Percentiles rank a stretch among this genome's conserved stretches.
Evolutionary conservation across 768 basidiomycete species (phyloP).

Genomic region (Asterophora parasitica): DNA sequence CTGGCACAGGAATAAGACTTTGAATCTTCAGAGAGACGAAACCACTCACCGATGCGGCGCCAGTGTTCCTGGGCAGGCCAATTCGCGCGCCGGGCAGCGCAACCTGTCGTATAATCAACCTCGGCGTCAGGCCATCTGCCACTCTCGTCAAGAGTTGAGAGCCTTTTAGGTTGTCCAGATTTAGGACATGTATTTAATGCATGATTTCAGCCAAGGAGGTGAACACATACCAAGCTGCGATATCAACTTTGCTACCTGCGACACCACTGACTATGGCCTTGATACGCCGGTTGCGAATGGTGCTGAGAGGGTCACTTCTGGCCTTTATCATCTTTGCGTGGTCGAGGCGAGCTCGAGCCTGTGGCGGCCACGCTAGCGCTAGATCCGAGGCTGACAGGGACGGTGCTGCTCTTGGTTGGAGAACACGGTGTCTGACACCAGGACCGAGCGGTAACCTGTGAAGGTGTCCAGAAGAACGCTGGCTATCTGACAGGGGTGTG

Average conservation of each 20-base stretch:
- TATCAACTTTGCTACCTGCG: conserved; percentile 6
- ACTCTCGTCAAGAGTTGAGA: conserved; percentile 17
- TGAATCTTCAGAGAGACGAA: background rate
- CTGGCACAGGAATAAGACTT: conserved; percentile 20
- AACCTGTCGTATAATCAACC: conserved; percentile 50
- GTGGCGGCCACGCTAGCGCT: background rate
- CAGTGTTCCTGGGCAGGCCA: conserved; percentile 57
- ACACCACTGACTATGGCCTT: conserved; percentile 12
- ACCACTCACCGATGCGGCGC: conserved; percentile 35
- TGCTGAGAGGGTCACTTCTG: conserved; percentile 14
- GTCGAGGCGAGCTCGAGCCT: background rate
- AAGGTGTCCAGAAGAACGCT: background rate
- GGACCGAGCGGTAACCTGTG: background rate
- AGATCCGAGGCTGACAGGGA: background rate
- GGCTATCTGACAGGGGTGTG: conserved; percentile 7
- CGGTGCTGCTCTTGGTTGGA: background rate
- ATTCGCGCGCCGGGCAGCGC: conserved; percentile 45
- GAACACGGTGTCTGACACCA: background rate
- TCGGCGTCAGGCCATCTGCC: conserved; percentile 40
- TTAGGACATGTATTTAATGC: too few species aligned
- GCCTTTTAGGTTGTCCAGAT: conserved; percentile 8
- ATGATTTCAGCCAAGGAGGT: background rate
- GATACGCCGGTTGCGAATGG: conserved; percentile 16
- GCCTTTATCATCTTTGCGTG: conserved; percentile 32
- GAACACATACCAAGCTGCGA: conserved; percentile 13